Evolutionary conservation across 2,329 filamentous ascomycete genomes (phyloP).

Genomic region (Aspergillus fijiensis): DNA sequence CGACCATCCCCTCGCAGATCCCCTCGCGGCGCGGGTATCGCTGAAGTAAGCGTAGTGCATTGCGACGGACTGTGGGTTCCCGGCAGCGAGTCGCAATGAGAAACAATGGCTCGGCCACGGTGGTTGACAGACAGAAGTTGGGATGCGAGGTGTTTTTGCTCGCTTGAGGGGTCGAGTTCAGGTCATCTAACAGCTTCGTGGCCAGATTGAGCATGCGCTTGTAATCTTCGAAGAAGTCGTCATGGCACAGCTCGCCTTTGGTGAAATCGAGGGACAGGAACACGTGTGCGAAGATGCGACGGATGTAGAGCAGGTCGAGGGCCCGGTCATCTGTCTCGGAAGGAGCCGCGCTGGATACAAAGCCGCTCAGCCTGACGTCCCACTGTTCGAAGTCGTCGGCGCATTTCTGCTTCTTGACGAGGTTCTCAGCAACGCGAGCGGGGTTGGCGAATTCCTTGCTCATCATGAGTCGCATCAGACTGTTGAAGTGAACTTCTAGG

Average conservation of each 20-base stretch:
- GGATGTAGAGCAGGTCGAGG: background rate
- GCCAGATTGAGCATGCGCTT: background rate
- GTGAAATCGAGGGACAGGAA: background rate
- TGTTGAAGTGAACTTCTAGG: conserved; percentile 1
- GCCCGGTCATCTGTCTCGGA: background rate
- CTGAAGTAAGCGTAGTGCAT: background rate
- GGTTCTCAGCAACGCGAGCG: background rate
- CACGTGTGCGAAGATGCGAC: background rate
- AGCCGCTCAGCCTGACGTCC: background rate
- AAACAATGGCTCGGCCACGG: conserved; percentile 2
- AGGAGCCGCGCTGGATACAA: background rate
- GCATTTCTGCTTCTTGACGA: background rate
- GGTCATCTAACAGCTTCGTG: background rate
- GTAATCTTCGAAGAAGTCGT: background rate
- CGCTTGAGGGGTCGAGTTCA: background rate
- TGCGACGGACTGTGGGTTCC: background rate
- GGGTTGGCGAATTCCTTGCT: background rate
- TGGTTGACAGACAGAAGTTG: background rate
- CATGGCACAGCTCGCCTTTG: conserved; percentile 3
- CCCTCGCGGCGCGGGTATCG: conserved; percentile 4
- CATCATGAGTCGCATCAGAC: background rate
- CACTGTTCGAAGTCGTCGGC: background rate
- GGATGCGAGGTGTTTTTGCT: background rate
- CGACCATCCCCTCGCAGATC: conserved; percentile 4
- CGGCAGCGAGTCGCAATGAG: conserved; percentile 1